Evolutionary conservation across 257 asterid species (phyloP), one percentile per base, ranked within the genome.

Genomic region (Ilex asprella): DNA sequence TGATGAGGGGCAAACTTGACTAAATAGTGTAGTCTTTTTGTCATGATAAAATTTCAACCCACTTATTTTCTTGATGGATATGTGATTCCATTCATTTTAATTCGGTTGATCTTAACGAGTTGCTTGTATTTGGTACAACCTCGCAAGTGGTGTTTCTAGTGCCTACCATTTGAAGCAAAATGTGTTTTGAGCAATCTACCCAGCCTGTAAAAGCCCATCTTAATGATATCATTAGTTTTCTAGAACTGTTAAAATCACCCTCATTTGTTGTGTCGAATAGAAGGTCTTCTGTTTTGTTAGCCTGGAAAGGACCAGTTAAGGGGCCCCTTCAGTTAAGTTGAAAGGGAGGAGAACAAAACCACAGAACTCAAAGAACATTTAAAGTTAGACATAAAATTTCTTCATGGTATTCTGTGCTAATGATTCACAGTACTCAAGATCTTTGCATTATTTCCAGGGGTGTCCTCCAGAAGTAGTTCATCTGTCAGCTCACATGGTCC

Each of bases 401-500:
- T 35, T 35, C 8, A 35, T 4, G 41, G 41, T 35, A 4, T 3
- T 35, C 41, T 1, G 8, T 35, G 5, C 16, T 49, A 49, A 49
- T 12, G 16, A 49, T 2, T 11, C 6, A 49, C 16, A 4, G 14
- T 49, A 15, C 54, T 12, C 54, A 12, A 4, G 54, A 49, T 49
- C 54, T 49, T n/a, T 49, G 2, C 16, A 11, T 6, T 6, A 11
- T 49, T 49, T 49, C 14, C 84, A 78, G 84, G 84, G 55, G 71
- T 78, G 50, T 68, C 78, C 11, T 75, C 77, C 41, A 59, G 78
- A 71, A 55, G 16, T 49, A 64, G 76, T 39, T 49, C 76, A 11
- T 43, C 69, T 41, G 41, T 58, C 16, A 68, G 64, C 52, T 57
- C 67, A 44, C 58, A 52, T 55, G 60, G 70, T 21, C 27, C 78